A percentile compares a stretch with the other conserved stretches of the same genome.
phyloP scores from a whole-genome alignment of 805 yeast species.

The Ogataea ganodermae region DNA sequence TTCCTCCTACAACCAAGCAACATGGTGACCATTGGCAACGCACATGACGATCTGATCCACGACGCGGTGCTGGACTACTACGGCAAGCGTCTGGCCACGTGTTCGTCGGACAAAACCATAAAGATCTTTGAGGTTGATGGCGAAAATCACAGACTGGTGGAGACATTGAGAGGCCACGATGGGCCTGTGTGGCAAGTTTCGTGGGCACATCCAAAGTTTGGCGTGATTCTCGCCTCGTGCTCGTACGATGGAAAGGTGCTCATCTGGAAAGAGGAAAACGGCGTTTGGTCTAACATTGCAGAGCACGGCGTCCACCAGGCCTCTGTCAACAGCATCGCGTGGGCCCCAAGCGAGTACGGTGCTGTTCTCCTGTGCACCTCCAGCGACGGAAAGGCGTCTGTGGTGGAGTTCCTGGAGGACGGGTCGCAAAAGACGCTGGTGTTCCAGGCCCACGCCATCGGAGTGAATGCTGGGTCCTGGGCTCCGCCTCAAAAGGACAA shows the following conservation, averaged over 20 bases:
- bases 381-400: conserved; percentile 89
- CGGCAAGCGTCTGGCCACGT: conserved; percentile 93
- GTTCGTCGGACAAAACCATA: conserved; percentile 95
- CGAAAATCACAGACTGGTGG: conserved; percentile 75
- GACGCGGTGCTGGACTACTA: conserved; percentile 97
- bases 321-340: conserved; percentile 87
- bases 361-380: conserved; percentile 89
- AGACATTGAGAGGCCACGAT: conserved; percentile 88
- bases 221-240: conserved; percentile 90
- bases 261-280: conserved; percentile 93
- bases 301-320: conserved; percentile 90
- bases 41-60: conserved; percentile 90
- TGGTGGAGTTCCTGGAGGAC: conserved; percentile 88
- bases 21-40: conserved; percentile 82
- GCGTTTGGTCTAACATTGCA: conserved; percentile 83
- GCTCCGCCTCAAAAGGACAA: conserved; percentile 62
- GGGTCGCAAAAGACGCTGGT: conserved; percentile 69
- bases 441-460: conserved; percentile 86
- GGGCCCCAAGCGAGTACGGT: conserved; percentile 98
- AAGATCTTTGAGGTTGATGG: conserved; percentile 91
- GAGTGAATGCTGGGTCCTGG: conserved; percentile 95
- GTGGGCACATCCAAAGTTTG: conserved; percentile 99
- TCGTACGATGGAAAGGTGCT: conserved; percentile 94
- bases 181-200: conserved; percentile 99
- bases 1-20: conserved; percentile 7